Conservation (phyloP, 169 alveolate genomes). For the Plasmodium relictum region DNA sequence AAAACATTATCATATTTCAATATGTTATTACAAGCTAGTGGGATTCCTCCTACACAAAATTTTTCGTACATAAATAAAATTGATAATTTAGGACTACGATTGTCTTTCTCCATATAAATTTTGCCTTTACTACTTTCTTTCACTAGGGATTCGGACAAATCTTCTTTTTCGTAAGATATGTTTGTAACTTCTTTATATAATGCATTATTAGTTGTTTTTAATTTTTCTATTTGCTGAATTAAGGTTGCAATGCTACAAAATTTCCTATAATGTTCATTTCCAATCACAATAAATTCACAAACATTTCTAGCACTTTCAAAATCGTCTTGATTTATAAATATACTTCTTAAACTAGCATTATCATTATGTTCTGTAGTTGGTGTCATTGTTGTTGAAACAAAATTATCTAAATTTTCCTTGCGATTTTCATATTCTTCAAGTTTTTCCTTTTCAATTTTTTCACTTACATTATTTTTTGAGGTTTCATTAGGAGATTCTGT, state of each 20-base stretch:
- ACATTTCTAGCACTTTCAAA: conserved; percentile 47
- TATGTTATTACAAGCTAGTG: conserved; percentile 63
- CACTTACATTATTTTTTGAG: background rate
- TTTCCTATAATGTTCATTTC: conserved; percentile 10
- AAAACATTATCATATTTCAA: conserved; percentile 43
- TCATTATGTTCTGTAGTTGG: background rate
- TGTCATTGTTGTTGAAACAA: background rate
- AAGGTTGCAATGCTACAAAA: conserved; percentile 37
- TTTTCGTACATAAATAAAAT: conserved; percentile 52
- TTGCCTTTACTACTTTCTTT: conserved; percentile 45
- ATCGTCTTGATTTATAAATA: conserved; percentile 23
- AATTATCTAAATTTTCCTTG: background rate
- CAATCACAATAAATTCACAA: conserved; percentile 42
- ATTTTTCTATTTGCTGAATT: conserved; percentile 11
- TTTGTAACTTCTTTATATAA: conserved; percentile 34
- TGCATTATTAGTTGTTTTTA: conserved; percentile 23
- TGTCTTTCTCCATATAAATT: conserved; percentile 41
- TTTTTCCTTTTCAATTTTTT: background rate
- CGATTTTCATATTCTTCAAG: background rate
- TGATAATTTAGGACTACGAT: conserved; percentile 48
- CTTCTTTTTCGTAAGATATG: conserved; percentile 37
- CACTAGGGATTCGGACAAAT: conserved; percentile 23
- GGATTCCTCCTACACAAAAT: conserved; percentile 73
- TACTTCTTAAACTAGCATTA: conserved; percentile 1
- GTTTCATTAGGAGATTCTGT: background rate